Conservation (phyloP, 148 eudicot genomes). For the Euryodendron excelsum region DNA sequence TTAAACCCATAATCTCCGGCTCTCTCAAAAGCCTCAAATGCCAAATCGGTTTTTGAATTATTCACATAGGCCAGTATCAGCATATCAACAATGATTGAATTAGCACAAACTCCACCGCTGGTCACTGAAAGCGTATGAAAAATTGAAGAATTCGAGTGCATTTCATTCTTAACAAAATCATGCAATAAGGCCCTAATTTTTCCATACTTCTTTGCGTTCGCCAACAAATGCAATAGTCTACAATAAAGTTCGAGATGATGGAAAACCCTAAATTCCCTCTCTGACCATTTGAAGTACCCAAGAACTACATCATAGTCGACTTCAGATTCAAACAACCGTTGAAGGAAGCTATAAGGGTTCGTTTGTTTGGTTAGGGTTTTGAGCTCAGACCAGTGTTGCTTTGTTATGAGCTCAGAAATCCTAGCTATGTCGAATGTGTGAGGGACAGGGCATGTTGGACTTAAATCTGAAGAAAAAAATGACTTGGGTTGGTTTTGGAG, state of each 20-base stretch:
- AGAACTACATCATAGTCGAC: slow-evolving; percentile 30
- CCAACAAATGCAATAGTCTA: slow-evolving; percentile 38
- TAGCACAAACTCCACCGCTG: slow-evolving; percentile 32
- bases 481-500: not conserved
- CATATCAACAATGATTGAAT: slow-evolving; percentile 56
- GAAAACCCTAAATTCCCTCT: slow-evolving; percentile 30
- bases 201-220: slow-evolving; percentile 35
- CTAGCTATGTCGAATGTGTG: slow-evolving; percentile 19
- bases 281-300: slow-evolving; percentile 50
- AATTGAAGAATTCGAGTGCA: slow-evolving; percentile 38
- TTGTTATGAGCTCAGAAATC: slow-evolving; percentile 33
- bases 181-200: slow-evolving; percentile 54
- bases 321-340: slow-evolving; percentile 28
- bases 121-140: slow-evolving; percentile 38
- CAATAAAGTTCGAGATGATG: slow-evolving; percentile 41
- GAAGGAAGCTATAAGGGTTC: slow-evolving; percentile 27
- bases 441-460: slow-evolving; percentile 9
- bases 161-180: slow-evolving; percentile 36
- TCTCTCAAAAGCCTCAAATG: slow-evolving; percentile 56
- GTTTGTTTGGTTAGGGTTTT: slow-evolving; percentile 21
- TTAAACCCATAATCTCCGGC: slow-evolving; percentile 70
- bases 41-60: slow-evolving; percentile 42
- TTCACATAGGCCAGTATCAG: slow-evolving; percentile 45
- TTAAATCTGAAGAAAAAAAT: slow-evolving; percentile 17
- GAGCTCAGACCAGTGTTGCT: slow-evolving; percentile 31